Evolutionary conservation across 164 flowering plant species (phyloP).

Genomic region (Vitis cinerea): DNA sequence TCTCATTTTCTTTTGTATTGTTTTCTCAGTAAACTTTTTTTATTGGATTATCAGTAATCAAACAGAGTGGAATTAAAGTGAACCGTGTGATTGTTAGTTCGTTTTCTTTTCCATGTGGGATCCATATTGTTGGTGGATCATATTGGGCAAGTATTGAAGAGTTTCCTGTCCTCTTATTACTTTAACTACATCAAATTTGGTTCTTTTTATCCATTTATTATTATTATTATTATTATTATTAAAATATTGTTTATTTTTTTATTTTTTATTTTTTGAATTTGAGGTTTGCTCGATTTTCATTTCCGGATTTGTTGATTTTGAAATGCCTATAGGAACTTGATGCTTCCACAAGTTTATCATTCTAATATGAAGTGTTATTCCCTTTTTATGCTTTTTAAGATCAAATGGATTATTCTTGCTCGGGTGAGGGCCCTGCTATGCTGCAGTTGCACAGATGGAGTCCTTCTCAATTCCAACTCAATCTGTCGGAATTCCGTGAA

Average conservation of each 20-base stretch:
- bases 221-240: too few relatives aligned
- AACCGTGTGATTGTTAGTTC: too few relatives aligned
- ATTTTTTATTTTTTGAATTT: background rate
- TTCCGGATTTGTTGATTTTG: background rate
- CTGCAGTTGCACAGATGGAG: constrained; percentile 79
- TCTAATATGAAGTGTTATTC: background rate
- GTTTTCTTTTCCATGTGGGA: too few relatives aligned
- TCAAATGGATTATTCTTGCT: constrained; percentile 34
- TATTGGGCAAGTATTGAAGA: too few relatives aligned
- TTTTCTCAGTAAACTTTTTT: too few relatives aligned
- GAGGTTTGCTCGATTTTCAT: background rate
- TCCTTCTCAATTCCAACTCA: constrained; percentile 42
- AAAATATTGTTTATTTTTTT: background rate
- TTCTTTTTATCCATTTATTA: too few relatives aligned
- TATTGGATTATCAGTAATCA: too few relatives aligned
- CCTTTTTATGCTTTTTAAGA: constrained; percentile 8
- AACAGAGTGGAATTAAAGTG: too few relatives aligned
- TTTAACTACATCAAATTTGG: too few relatives aligned
- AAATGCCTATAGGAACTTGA: background rate
- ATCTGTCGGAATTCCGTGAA: constrained; percentile 65
- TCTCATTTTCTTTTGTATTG: too few relatives aligned
- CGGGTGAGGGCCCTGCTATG: constrained; percentile 52
- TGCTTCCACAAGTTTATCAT: background rate
- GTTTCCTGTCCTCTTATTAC: too few relatives aligned
- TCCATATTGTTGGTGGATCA: too few relatives aligned